Conservation (phyloP, 2,329 filamentous ascomycete species). For the Periconia sp. region DNA sequence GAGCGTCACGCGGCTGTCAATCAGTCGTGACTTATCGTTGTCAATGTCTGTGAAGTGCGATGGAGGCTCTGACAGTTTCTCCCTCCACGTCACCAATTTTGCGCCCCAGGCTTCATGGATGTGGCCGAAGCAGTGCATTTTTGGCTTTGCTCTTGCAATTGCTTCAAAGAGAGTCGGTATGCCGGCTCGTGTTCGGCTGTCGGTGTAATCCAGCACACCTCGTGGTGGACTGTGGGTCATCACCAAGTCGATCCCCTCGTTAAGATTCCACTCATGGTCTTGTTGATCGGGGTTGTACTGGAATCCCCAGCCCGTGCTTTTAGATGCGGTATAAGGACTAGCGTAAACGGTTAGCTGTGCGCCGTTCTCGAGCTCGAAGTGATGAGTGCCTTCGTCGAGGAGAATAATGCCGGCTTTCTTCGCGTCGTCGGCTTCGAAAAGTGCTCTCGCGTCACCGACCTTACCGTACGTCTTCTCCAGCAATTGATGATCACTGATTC, state of each 20-base stretch:
- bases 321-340: conserved; percentile 45
- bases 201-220: not conserved
- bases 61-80: not conserved
- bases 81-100: not conserved
- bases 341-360: conserved; percentile 54
- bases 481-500: not conserved
- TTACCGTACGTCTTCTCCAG: conserved; percentile 26
- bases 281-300: not conserved
- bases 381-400: conserved; percentile 54
- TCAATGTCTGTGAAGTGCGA: not conserved
- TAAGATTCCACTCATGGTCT: not conserved
- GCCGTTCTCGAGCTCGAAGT: conserved; percentile 50
- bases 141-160: not conserved
- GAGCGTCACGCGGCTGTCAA: not conserved
- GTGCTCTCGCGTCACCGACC: not conserved
- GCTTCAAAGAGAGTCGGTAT: not conserved
- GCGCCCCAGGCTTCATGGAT: not conserved
- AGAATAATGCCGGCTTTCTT: not conserved
- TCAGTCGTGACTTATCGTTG: not conserved
- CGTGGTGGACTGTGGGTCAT: not conserved
- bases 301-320: not conserved
- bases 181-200: not conserved
- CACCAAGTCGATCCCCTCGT: not conserved
- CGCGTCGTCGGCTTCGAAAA: not conserved
- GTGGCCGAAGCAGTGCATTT: not conserved